phyloP scores from a whole-genome alignment of 2,329 filamentous ascomycete species.

The Aspergillus sergii region DNA sequence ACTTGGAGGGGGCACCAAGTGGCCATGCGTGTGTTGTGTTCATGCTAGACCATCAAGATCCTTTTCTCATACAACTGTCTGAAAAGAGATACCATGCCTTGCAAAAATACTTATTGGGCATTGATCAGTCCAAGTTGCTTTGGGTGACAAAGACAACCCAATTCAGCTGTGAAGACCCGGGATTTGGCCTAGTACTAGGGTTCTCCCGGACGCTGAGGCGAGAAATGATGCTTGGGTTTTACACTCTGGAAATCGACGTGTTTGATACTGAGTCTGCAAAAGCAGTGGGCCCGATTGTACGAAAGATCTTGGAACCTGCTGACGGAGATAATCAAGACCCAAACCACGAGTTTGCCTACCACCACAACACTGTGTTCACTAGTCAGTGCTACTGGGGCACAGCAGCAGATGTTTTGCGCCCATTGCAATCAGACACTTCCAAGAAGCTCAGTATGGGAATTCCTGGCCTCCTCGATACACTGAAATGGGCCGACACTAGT shows the following conservation, averaged over 20 bases:
- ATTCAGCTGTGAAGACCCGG: neutral
- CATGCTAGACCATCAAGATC: neutral
- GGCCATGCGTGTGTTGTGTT: neutral
- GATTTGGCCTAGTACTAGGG: neutral
- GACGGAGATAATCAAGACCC: neutral
- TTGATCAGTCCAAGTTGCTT: neutral
- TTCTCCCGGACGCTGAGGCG: neutral
- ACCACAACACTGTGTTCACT: neutral
- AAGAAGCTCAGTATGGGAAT: neutral
- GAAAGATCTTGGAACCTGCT: neutral
- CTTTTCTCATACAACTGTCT: neutral
- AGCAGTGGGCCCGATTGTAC: neutral
- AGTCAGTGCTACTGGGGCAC: neutral
- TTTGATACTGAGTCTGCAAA: neutral
- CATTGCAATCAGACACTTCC: neutral
- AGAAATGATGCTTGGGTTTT: neutral
- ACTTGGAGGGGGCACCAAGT: neutral
- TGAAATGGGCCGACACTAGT: neutral
- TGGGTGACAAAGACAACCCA: neutral
- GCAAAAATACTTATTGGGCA: neutral
- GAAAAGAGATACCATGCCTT: neutral
- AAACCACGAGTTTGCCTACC: neutral
- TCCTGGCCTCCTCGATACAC: neutral
- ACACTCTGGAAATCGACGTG: neutral
- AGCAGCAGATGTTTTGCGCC: neutral